Percentiles rank a stretch among this genome's conserved stretches.
Evolutionary conservation across 805 yeast genomes (phyloP).

Genomic region (Saccharomycopsis sp.): DNA sequence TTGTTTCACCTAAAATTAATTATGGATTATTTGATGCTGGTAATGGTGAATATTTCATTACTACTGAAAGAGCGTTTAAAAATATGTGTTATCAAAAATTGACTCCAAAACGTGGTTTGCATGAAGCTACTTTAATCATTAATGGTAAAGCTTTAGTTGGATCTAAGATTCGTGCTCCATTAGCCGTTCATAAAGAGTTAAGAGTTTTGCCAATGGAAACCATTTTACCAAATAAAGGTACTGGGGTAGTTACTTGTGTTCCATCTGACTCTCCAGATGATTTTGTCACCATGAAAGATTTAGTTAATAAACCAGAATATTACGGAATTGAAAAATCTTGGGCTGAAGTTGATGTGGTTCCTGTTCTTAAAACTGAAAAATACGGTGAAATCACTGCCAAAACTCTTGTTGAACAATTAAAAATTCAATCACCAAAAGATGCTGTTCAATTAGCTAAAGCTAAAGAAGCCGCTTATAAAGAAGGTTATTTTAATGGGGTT

Average conservation of each 20-base stretch:
- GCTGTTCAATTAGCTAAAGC: slow-evolving; percentile 78
- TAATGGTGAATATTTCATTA: slow-evolving; percentile 59
- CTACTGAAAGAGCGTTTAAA: slow-evolving; percentile 92
- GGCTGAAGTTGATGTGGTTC: slow-evolving; percentile 68
- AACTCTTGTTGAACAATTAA: slow-evolving; percentile 69
- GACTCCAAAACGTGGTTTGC: slow-evolving; percentile 81
- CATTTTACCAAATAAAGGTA: slow-evolving; percentile 89
- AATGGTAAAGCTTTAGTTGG: slow-evolving; percentile 75
- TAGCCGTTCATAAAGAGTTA: slow-evolving; percentile 56
- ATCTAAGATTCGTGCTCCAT: slow-evolving; percentile 77
- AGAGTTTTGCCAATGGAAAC: slow-evolving; percentile 97
- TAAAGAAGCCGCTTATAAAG: slow-evolving; percentile 91
- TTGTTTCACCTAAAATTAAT: slow-evolving; percentile 87
- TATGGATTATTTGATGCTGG: slow-evolving; percentile 91
- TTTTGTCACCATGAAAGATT: slow-evolving; percentile 58
- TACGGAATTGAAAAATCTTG: slow-evolving; percentile 25
- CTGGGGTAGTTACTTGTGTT: slow-evolving; percentile 98
- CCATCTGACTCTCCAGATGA: slow-evolving; percentile 99
- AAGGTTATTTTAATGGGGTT: slow-evolving; percentile 87
- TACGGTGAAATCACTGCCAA: slow-evolving; percentile 89
- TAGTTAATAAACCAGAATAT: slow-evolving; percentile 15
- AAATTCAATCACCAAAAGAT: slow-evolving; percentile 94
- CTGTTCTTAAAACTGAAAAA: slow-evolving; percentile 69
- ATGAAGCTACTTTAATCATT: slow-evolving; percentile 46
- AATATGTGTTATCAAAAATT: slow-evolving; percentile 94